phyloP scores from a whole-genome alignment of 345 rosid species.

The Garcia nutans region DNA sequence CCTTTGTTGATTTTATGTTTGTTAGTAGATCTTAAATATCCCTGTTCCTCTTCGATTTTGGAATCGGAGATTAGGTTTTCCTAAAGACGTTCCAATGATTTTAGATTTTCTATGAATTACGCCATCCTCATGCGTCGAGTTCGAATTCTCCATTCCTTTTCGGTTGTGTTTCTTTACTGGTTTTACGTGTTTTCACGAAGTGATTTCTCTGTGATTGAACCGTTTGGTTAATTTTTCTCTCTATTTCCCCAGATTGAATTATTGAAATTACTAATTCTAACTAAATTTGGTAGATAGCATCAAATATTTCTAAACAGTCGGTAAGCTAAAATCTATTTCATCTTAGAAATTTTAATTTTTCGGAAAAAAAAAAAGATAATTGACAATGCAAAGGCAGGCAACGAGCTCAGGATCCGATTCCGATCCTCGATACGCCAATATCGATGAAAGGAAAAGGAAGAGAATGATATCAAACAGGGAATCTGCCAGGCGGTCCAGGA shows the following conservation, averaged over 20 bases:
- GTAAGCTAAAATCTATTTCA: too few relatives aligned
- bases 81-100: constrained; percentile 35
- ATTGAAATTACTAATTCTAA: background rate
- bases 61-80: constrained; percentile 13
- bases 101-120: constrained; percentile 56
- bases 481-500: constrained; percentile 79
- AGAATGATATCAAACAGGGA: constrained; percentile 86
- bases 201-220: background rate
- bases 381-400: constrained; percentile 35
- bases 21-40: background rate
- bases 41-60: constrained; percentile 8
- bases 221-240: background rate
- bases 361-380: constrained; percentile 16
- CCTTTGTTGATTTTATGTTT: background rate
- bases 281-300: background rate
- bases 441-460: constrained; percentile 83
- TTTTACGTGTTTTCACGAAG: constrained; percentile 77
- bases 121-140: constrained; percentile 63
- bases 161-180: constrained; percentile 91
- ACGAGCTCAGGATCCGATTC: constrained; percentile 67
- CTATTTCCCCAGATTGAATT: background rate
- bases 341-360: background rate
- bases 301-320: too few relatives aligned
- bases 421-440: constrained; percentile 44
- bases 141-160: constrained; percentile 79